Base-by-base conservation (phyloP, 1,284 basidiomycete genomes). In the Pseudozyma tsukubaensis region DNA sequence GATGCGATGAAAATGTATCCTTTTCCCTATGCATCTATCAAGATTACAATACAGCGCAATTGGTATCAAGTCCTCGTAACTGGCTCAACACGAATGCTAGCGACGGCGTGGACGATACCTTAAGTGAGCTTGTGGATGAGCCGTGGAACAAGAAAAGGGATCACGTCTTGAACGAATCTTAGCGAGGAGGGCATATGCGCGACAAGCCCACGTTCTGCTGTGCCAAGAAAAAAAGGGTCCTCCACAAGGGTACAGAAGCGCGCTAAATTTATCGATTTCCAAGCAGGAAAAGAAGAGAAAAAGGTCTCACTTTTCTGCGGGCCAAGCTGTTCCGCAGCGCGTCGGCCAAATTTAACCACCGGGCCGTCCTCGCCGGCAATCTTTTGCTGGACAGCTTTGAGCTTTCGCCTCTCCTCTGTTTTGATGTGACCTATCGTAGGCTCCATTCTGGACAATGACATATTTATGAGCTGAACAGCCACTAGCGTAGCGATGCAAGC, bases 171-270 rank as follows among this genome's bases (percentile, higher is more conserved):
- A 39, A n/a, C 37, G 37, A 39, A 29, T 29, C 24, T 29, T 29
- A 6, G 24, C 24, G 24, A 29, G 24, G 24, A 29, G 24, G 24
- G 24, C 37, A 39, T 39, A n/a, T 39, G 11, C 37, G 8, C 12
- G 16, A 12, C 12, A 13, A 13, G 37, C 8, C 8, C 12, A 39
- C 16, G 37, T 39, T 39, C 11, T 12, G 11, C 12, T 3, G 16
- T 39, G 37, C 50, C 50, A 39, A 51, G 50, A 51, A 39, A 51
- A 36, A 36, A 34, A 29, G 21, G 4, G 42, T 16, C 11, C 16
- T 39, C 12, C 3, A 13, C 37, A 12, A 12, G 37, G 11, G 37
- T 39, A 12, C 12, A 39, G 3, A 13, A 13, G 11, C 16, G 37
- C 16, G 37, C 16, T 39, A 13, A 8, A 12, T 39, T 39, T 39